Conservation (phyloP, 805 yeast genomes). For the Starmerella floris region DNA sequence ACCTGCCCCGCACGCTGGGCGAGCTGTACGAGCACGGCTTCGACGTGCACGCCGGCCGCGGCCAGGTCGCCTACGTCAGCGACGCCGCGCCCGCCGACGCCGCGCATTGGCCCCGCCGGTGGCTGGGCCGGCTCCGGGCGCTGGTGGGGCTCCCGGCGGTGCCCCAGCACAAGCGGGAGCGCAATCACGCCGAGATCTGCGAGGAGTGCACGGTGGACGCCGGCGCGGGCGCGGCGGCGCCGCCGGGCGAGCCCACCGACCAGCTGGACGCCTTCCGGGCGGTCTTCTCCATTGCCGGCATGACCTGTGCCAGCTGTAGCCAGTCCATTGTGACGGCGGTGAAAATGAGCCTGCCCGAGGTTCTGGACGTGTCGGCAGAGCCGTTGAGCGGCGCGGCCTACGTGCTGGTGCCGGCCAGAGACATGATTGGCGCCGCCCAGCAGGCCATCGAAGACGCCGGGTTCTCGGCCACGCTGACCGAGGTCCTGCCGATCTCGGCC, state of each 20-base stretch:
- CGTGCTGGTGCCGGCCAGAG: conserved; percentile 39
- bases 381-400: conserved; percentile 41
- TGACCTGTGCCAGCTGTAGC: conserved; percentile 57
- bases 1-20: conserved; percentile 9
- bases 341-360: conserved; percentile 24
- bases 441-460: conserved; percentile 34
- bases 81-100: neutral
- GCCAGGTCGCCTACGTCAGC: neutral
- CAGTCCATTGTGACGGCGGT: conserved; percentile 36
- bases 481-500: conserved; percentile 45
- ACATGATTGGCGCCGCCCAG: conserved; percentile 38
- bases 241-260: neutral
- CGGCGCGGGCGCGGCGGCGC: neutral
- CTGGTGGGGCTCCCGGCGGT: neutral
- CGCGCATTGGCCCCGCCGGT: neutral
- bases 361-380: conserved; percentile 37
- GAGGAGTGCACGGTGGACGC: conserved; percentile 10
- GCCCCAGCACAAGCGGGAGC: neutral
- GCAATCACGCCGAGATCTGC: conserved; percentile 18
- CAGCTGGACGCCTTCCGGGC: conserved; percentile 31
- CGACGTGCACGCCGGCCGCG: conserved; percentile 12
- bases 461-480: conserved; percentile 40
- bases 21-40: conserved; percentile 22
- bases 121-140: neutral
- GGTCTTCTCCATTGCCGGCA: conserved; percentile 45